Evolutionary conservation across 2,329 filamentous ascomycete genomes (phyloP).

Genomic region (Fusarium coicis): DNA sequence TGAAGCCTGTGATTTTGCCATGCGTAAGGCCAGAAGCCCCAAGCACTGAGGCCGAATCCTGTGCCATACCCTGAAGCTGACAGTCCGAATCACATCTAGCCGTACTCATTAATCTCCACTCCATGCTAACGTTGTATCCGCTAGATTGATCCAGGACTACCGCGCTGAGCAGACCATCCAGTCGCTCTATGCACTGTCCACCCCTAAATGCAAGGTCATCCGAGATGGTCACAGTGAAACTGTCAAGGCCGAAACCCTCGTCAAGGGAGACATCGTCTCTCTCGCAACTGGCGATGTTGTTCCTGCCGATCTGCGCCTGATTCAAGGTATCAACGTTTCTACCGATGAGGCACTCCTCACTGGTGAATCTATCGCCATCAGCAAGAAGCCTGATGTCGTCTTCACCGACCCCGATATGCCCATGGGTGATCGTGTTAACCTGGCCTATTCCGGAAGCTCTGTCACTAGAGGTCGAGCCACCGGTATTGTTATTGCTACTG

Average conservation of each 20-base stretch:
- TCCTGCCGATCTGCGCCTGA: conserved; percentile 73
- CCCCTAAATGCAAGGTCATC: conserved; percentile 68
- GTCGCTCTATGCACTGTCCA: conserved; percentile 67
- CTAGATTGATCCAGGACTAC: conserved; percentile 68
- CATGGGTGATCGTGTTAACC: conserved; percentile 76
- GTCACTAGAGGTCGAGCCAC: conserved; percentile 76
- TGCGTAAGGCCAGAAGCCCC: conserved; percentile 43
- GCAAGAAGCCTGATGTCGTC: conserved; percentile 69
- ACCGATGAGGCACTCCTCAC: conserved; percentile 81
- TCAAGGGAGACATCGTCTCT: conserved; percentile 73
- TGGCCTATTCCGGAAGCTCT: conserved; percentile 78
- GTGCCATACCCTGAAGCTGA: conserved; percentile 45
- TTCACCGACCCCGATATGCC: conserved; percentile 65
- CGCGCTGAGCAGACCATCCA: conserved; percentile 71
- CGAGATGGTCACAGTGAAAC: conserved; percentile 62
- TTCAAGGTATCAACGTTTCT: conserved; percentile 77
- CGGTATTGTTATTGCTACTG: conserved; percentile 76
- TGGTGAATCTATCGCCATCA: conserved; percentile 76
- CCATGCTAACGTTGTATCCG: conserved; percentile 41
- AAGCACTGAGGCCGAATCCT: conserved; percentile 42
- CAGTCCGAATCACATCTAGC: conserved; percentile 33
- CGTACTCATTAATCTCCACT: conserved; percentile 15
- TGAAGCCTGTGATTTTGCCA: conserved; percentile 45
- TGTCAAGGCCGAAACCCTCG: conserved; percentile 66
- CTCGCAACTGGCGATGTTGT: conserved; percentile 75